Conservation (phyloP, 2,329 filamentous ascomycete species). For the Aspergillus pseudoterreus region DNA sequence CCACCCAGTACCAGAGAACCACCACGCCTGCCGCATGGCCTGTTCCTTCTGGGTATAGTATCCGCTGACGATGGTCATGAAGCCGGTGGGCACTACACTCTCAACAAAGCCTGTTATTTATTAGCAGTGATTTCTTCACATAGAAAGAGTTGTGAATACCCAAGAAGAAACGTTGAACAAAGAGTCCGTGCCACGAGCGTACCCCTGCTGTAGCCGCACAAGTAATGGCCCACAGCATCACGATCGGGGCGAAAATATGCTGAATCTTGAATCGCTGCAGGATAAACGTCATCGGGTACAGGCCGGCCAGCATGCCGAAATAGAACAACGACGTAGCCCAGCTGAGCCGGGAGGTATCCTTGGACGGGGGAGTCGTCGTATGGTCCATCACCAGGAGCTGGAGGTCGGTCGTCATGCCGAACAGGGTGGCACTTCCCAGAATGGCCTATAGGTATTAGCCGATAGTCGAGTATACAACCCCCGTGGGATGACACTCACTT, state of each 20-base stretch:
- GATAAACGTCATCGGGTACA: constrained; percentile 69
- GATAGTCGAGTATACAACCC: neutral
- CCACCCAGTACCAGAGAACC: constrained; percentile 58
- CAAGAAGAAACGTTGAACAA: constrained; percentile 62
- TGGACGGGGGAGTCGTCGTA: constrained; percentile 52
- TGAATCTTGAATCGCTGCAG: constrained; percentile 65
- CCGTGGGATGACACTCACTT: constrained; percentile 37
- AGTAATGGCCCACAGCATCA: constrained; percentile 61
- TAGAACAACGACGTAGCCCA: constrained; percentile 80
- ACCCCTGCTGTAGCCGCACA: constrained; percentile 69
- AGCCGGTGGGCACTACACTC: constrained; percentile 62
- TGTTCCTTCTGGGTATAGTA: constrained; percentile 67
- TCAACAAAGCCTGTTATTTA: constrained; percentile 50
- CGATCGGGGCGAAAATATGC: constrained; percentile 55
- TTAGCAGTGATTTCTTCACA: neutral
- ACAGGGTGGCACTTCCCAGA: constrained; percentile 67
- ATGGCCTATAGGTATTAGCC: constrained; percentile 53
- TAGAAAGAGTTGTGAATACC: constrained; percentile 19
- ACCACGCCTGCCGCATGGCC: constrained; percentile 62
- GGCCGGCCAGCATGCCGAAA: constrained; percentile 71
- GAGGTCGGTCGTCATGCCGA: constrained; percentile 72
- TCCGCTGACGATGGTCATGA: constrained; percentile 60
- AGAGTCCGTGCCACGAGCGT: constrained; percentile 60
- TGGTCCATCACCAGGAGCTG: constrained; percentile 53
- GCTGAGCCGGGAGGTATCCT: constrained; percentile 64